A percentile compares a stretch with the other conserved stretches of the same genome.
These are phyloP conservation scores for Paracoccidioides lutzii DNA, from an alignment of 2,329 filamentous ascomycete genomes.

Conservation along the genomic window DNA sequence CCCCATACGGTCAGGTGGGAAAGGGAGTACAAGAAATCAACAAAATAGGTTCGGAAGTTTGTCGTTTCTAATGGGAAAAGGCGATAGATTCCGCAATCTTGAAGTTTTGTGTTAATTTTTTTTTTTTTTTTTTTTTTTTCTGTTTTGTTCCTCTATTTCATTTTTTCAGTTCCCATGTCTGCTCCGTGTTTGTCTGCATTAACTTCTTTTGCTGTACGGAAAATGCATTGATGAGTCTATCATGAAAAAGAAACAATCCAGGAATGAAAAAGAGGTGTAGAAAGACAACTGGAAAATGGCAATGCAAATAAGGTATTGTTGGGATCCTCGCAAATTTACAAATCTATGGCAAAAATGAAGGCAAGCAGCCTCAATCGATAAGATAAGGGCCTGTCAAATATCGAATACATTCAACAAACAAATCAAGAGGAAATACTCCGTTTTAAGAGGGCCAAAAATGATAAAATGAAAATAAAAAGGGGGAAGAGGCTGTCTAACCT, in stretches of 20 bases:
- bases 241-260: not conserved
- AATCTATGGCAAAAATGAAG: not conserved
- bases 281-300: too few relatives aligned
- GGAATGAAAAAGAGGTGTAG: not conserved
- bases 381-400: not conserved
- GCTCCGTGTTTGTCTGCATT: constrained; percentile 16
- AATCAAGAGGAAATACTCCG: not conserved
- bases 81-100: constrained; percentile 1
- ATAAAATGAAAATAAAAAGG: not conserved
- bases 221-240: constrained; percentile 2
- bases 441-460: not conserved
- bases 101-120: not conserved
- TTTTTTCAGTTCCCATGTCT: not conserved
- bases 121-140: not conserved
- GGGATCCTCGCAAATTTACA: not conserved
- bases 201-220: constrained; percentile 8
- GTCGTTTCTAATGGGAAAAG: constrained; percentile 1
- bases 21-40: not conserved
- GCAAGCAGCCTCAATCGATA: not conserved
- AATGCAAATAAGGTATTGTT: not conserved
- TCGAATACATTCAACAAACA: not conserved
- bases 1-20: not conserved
- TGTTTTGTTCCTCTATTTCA: not conserved
- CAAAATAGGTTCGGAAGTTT: not conserved
- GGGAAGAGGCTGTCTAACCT: not conserved